Evolutionary conservation across 345 rosid genomes (phyloP).

Genomic region (Eutrema yunnanense): DNA sequence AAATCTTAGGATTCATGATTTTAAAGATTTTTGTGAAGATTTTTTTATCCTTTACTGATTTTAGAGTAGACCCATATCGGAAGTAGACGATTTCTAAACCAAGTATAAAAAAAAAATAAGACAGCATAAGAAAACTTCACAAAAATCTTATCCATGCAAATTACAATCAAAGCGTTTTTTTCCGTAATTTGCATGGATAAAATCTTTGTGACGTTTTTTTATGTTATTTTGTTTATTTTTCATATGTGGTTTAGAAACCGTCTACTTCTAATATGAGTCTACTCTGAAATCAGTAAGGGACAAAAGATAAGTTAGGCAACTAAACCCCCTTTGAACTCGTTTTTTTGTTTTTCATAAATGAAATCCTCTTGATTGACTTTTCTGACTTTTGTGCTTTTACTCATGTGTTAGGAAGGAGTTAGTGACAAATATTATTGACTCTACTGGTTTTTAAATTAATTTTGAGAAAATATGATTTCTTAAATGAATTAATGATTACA

Average conservation of each 20-base stretch:
- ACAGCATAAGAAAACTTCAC: no score
- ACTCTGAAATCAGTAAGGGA: not conserved
- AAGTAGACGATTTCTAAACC: no score
- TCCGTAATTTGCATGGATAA: not conserved
- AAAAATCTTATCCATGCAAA: no score
- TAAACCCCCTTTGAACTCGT: conserved; percentile 3
- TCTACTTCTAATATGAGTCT: not conserved
- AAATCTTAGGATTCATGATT: not conserved
- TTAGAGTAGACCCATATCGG: no score
- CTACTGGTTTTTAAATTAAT: not conserved
- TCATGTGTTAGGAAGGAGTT: conserved; percentile 25
- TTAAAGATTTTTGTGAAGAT: not conserved
- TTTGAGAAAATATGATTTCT: not conserved
- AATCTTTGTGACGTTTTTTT: not conserved
- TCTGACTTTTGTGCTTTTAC: not conserved
- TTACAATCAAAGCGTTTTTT: no score
- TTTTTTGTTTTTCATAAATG: no score
- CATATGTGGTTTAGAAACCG: not conserved
- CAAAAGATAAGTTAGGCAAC: conserved; percentile 24
- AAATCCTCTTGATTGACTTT: not conserved
- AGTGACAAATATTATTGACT: conserved; percentile 12
- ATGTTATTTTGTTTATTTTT: not conserved
- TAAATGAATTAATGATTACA: not conserved
- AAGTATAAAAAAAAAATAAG: no score
- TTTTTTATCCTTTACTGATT: no score